Conservation (phyloP, 2,329 filamentous ascomycete genomes). For the Pseudogymnoascus pannorum region DNA sequence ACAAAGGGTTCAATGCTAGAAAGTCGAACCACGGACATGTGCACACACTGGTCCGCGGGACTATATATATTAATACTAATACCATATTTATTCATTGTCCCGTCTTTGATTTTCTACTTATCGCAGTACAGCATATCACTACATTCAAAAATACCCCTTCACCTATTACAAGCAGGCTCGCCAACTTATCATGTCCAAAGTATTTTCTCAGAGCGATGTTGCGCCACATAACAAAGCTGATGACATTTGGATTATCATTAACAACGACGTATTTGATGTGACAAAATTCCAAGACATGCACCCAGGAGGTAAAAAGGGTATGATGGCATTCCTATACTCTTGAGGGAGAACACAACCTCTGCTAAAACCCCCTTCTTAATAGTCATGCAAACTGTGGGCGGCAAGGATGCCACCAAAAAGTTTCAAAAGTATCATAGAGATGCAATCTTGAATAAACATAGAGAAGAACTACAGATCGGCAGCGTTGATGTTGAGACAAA, state of each 20-base stretch:
- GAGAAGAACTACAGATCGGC: conserved; percentile 50
- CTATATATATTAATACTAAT: background rate
- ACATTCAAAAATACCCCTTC: background rate
- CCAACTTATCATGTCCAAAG: conserved; percentile 66
- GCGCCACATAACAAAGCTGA: conserved; percentile 85
- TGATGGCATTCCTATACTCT: conserved; percentile 23
- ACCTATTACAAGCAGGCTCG: background rate
- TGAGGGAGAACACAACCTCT: background rate
- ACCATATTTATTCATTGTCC: background rate
- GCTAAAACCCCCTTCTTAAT: background rate
- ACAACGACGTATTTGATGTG: conserved; percentile 92
- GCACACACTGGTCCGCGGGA: background rate
- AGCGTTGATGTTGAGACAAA: background rate
- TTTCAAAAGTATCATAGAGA: conserved; percentile 21
- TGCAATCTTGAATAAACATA: conserved; percentile 43
- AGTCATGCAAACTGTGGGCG: conserved; percentile 17
- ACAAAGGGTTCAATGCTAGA: background rate
- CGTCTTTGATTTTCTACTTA: background rate
- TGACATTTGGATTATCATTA: conserved; percentile 82
- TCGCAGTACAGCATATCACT: background rate
- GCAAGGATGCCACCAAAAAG: conserved; percentile 23
- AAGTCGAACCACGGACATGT: background rate
- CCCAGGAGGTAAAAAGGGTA: conserved; percentile 48
- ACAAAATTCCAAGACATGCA: conserved; percentile 83
- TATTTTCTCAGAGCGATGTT: conserved; percentile 77